Conservation (phyloP, 1,139 yeast genomes). For the Wickerhamomyces sp. region DNA sequence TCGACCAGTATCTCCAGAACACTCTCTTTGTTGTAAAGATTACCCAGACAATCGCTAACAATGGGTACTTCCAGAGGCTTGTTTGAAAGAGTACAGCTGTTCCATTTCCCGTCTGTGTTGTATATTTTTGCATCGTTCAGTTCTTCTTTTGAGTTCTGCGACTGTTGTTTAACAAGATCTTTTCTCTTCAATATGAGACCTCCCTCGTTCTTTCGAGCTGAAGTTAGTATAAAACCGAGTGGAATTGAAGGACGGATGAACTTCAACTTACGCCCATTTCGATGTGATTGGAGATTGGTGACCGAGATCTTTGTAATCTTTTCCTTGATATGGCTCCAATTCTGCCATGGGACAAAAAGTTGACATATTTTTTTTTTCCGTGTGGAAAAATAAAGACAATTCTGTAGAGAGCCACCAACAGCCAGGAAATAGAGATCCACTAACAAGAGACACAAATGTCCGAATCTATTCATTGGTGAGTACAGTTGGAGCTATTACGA, state of each 20-base stretch:
- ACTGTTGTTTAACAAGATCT: constrained; percentile 28
- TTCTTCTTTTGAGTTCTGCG: constrained; percentile 5
- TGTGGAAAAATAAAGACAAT: too few species aligned
- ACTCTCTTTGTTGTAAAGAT: constrained; percentile 64
- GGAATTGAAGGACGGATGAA: not conserved
- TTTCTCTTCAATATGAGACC: constrained; percentile 45
- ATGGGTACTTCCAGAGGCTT: constrained; percentile 41
- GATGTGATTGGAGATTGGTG: too few species aligned
- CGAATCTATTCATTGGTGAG: too few species aligned
- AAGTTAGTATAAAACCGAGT: not conserved
- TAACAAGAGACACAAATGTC: too few species aligned
- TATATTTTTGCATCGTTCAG: constrained; percentile 6
- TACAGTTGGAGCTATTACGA: too few species aligned
- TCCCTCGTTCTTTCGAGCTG: constrained; percentile 33
- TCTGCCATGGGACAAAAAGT: too few species aligned
- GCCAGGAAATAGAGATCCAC: too few species aligned
- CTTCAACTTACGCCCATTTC: constrained; percentile 12
- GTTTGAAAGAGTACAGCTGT: constrained; percentile 39
- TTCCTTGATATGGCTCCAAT: too few species aligned
- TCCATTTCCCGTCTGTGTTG: constrained; percentile 29
- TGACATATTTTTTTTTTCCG: not conserved
- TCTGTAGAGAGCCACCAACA: too few species aligned
- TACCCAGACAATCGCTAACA: constrained; percentile 70
- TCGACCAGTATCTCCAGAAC: constrained; percentile 53
- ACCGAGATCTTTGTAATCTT: too few species aligned